Base-by-base conservation (phyloP, 129 eudicot species). In the Erigeron canadensis region DNA sequence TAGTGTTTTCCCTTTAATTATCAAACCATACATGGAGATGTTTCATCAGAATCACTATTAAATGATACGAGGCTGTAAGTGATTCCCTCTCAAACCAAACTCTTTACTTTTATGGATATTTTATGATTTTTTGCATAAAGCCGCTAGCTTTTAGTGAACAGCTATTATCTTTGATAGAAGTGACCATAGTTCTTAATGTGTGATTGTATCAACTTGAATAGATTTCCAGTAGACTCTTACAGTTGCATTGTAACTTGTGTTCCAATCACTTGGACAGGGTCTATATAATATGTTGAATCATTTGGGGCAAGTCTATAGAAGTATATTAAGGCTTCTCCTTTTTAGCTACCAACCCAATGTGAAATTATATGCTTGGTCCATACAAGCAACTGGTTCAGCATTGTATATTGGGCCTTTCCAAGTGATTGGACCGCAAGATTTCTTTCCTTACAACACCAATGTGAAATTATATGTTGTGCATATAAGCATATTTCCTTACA, bases 211-310 rank as follows among this genome's bases (percentile, higher is more conserved):
- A 46, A 3, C 22, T 16, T 54, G 8, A 39, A 51, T 40, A 68
- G 18, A 68, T 28, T 8, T 48, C 17, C 3, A 37, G n/a, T 34
- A 28, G 23, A 34, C n/a, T 48, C 37, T 45, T 37, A 22, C 65
- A 38, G 51, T 50, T 1, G 16, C 54, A 34, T 68, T 19, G 41
- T 48, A 47, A 22, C 13, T 50, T 68, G 45, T 50, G 60, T 60
- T 28, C 16, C 63, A 69, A 69, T 51, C 62, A 51, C 60, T 50
- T 51, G 10, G 62, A 69, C 28, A 69, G 45, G 62, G 47, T 62
- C 58, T 23, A 50, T 34, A 16, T 69, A 38, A 10, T 51, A 69
- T 50, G 16, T 38, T 69, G 63, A 55, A 69, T 47, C 63, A 37
- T 37, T 53, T 54, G 50, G 19, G 39, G 50, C 9, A 34, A 53